Evolutionary conservation across 495 filamentous ascomycete species (phyloP).

Genomic region (Penicillium lagena): DNA sequence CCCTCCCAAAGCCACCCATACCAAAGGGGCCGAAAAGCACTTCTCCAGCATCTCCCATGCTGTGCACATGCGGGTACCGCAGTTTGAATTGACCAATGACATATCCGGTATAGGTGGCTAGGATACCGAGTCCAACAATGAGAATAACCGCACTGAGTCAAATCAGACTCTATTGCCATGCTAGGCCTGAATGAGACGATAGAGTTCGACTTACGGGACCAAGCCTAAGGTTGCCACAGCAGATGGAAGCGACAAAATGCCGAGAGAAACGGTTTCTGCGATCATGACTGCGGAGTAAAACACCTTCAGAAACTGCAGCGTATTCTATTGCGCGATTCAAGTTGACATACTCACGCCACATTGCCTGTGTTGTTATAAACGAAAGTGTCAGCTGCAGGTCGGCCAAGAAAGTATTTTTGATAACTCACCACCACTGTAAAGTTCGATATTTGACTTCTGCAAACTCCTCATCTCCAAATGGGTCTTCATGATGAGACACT

Average conservation of each 20-base stretch:
- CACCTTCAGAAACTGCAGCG: background rate
- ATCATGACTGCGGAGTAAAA: constrained; percentile 40
- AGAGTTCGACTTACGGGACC: constrained; percentile 23
- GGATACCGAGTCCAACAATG: constrained; percentile 49
- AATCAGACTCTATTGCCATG: background rate
- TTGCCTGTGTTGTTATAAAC: constrained; percentile 6
- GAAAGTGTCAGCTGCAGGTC: background rate
- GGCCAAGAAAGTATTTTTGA: background rate
- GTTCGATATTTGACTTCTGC: constrained; percentile 27
- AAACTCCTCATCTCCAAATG: constrained; percentile 18
- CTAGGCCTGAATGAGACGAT: background rate
- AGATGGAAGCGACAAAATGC: constrained; percentile 52
- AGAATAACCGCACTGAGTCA: constrained; percentile 33
- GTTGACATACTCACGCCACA: constrained; percentile 17
- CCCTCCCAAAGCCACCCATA: constrained; percentile 51
- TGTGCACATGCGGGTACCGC: constrained; percentile 41
- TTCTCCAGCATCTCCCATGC: constrained; percentile 60
- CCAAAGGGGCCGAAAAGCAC: constrained; percentile 55
- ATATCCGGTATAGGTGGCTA: constrained; percentile 44
- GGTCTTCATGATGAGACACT: constrained; percentile 7
- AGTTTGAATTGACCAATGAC: constrained; percentile 22
- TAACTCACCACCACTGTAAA: constrained; percentile 25
- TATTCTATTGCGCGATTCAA: background rate
- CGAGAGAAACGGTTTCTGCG: constrained; percentile 58
- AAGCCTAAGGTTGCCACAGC: constrained; percentile 54